phyloP scores from a whole-genome alignment of 345 rosid genomes.

The Dimocarpus longan region DNA sequence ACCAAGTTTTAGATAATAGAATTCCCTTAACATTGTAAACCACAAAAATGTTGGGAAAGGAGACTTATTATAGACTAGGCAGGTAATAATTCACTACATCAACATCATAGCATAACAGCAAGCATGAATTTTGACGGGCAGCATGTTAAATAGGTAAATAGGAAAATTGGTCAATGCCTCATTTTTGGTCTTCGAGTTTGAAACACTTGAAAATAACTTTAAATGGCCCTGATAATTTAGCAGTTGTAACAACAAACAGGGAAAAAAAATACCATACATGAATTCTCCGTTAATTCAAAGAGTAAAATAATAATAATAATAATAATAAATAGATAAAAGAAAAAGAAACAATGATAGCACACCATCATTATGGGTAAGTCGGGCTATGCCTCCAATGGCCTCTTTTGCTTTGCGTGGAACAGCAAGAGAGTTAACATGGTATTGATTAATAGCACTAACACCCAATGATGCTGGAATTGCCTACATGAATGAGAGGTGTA shows the following conservation, averaged over 20 bases:
- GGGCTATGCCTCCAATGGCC: slow-evolving; percentile 96
- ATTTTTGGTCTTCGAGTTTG: not conserved
- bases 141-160: not conserved
- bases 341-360: slow-evolving; percentile 17
- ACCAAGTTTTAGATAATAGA: no score
- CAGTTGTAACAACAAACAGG: not conserved
- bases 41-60: no score
- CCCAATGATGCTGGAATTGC: slow-evolving; percentile 96
- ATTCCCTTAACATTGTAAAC: no score
- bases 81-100: no score
- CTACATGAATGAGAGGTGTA: slow-evolving; percentile 36
- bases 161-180: not conserved
- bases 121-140: not conserved
- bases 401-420: slow-evolving; percentile 98
- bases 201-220: not conserved
- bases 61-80: no score
- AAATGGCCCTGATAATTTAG: not conserved
- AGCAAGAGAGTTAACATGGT: slow-evolving; percentile 96
- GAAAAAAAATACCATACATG: not conserved
- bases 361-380: slow-evolving; percentile 92
- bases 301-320: no score
- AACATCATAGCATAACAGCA: no score
- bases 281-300: not conserved
- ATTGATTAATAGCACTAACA: slow-evolving; percentile 80
- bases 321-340: no score